phyloP scores from a whole-genome alignment of 2,329 filamentous ascomycete species.

The Pyrenochaeta sp. region DNA sequence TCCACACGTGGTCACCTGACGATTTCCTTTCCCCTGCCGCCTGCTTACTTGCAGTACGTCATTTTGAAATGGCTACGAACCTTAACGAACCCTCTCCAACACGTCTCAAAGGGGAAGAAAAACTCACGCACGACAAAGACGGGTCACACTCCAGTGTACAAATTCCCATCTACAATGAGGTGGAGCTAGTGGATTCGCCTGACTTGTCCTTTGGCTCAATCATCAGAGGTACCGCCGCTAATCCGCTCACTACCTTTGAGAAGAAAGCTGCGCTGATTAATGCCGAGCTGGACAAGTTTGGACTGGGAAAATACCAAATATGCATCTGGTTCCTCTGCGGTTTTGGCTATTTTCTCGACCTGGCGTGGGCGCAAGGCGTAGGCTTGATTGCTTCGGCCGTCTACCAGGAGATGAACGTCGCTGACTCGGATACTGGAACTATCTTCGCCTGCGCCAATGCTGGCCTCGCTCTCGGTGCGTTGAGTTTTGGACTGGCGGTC shows the following conservation, averaged over 20 bases:
- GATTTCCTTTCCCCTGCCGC: neutral
- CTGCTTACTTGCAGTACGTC: neutral
- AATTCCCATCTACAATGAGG: slow-evolving; percentile 38
- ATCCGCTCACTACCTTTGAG: slow-evolving; percentile 37
- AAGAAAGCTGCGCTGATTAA: slow-evolving; percentile 45
- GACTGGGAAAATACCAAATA: slow-evolving; percentile 39
- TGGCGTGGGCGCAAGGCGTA: slow-evolving; percentile 43
- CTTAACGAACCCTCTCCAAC: neutral
- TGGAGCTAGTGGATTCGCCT: slow-evolving; percentile 32
- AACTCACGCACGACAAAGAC: neutral
- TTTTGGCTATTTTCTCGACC: slow-evolving; percentile 42
- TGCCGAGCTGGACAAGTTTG: slow-evolving; percentile 41
- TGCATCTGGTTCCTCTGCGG: slow-evolving; percentile 45
- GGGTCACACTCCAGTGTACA: slow-evolving; percentile 12
- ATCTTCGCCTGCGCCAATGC: slow-evolving; percentile 41
- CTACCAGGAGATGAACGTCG: slow-evolving; percentile 42
- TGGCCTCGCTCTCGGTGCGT: slow-evolving; percentile 38
- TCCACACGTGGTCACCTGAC: slow-evolving; percentile 15
- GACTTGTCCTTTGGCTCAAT: slow-evolving; percentile 37
- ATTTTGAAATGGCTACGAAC: slow-evolving; percentile 12
- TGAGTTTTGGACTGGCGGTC: slow-evolving; percentile 35
- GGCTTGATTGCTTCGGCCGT: slow-evolving; percentile 36
- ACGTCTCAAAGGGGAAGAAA: slow-evolving; percentile 4
- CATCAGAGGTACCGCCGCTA: slow-evolving; percentile 36
- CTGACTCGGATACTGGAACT: slow-evolving; percentile 28